Percentiles rank a stretch among this genome's conserved stretches.
Conservation (phyloP, 352 stramenopile species). For the Thalassiosira delicatula region DNA sequence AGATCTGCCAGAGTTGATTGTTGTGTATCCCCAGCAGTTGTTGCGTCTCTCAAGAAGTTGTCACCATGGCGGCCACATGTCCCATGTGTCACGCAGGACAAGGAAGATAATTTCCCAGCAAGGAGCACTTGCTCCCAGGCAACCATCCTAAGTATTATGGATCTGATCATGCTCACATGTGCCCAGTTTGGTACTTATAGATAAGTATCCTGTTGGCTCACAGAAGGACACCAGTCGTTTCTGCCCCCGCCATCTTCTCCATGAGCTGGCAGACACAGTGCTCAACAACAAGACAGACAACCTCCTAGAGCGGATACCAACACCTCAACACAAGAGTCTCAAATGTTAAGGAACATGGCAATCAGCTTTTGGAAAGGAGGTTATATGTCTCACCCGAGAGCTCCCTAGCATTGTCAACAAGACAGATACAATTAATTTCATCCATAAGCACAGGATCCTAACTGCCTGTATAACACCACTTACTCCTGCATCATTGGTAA, state of each 20-base stretch:
- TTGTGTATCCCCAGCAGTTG: too few species aligned
- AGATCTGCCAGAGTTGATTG: too few species aligned
- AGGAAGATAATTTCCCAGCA: neutral
- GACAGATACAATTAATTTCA: neutral
- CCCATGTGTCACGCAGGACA: neutral
- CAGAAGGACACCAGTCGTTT: too few species aligned
- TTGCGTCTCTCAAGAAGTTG: too few species aligned
- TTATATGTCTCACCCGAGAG: neutral
- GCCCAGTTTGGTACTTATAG: too few species aligned
- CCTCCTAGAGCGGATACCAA: constrained; percentile 6
- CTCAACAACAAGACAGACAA: constrained; percentile 18
- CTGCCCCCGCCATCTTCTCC: neutral
- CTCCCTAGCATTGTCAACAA: neutral
- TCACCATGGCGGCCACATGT: neutral
- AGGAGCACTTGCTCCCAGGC: neutral
- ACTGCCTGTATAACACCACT: neutral
- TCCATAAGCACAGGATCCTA: neutral
- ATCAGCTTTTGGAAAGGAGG: neutral
- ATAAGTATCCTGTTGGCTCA: too few species aligned
- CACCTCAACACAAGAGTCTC: constrained; percentile 1
- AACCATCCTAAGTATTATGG: too few species aligned
- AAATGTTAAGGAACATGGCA: constrained; percentile 1
- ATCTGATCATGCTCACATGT: too few species aligned
- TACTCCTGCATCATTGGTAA: neutral
- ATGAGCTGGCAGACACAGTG: constrained; percentile 10